Evolutionary conservation across 1,139 yeast genomes (phyloP).

Genomic region (Sugiyamaella xylanicola): DNA sequence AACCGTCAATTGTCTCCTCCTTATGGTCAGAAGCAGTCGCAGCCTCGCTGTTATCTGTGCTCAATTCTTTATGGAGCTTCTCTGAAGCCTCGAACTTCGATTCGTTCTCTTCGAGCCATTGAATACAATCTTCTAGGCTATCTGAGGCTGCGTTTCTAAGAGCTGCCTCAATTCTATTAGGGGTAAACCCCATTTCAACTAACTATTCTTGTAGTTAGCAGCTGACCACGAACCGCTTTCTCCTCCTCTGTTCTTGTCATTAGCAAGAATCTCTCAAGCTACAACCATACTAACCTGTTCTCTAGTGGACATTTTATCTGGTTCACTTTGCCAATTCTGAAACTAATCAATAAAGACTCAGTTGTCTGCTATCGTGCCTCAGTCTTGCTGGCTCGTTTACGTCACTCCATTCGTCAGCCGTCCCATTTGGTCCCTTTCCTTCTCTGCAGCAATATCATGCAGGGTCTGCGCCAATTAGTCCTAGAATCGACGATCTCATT

Average conservation of each 20-base stretch:
- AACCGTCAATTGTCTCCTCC: slow-evolving; percentile 14
- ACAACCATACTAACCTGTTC: slow-evolving; percentile 15
- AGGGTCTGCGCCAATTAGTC: too few species aligned
- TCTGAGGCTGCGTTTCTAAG: slow-evolving; percentile 35
- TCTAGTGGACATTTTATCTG: slow-evolving; percentile 11
- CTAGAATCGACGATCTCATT: too few species aligned
- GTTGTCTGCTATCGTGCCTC: too few species aligned
- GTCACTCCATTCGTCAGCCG: too few species aligned
- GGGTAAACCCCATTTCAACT: slow-evolving; percentile 43
- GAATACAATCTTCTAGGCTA: slow-evolving; percentile 39
- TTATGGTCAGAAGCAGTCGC: slow-evolving; percentile 5
- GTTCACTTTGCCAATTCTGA: too few species aligned
- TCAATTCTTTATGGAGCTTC: slow-evolving; percentile 20
- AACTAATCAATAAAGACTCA: too few species aligned
- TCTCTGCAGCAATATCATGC: too few species aligned
- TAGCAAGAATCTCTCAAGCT: not conserved
- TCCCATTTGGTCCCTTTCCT: too few species aligned
- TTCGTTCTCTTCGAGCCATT: slow-evolving; percentile 42
- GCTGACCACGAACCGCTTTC: not conserved
- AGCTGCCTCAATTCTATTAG: slow-evolving; percentile 41
- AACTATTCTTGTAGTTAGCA: slow-evolving; percentile 24
- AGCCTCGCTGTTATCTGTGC: slow-evolving; percentile 13
- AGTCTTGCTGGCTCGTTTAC: too few species aligned
- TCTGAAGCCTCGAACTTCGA: slow-evolving; percentile 23
- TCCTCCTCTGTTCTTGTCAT: too few species aligned